phyloP scores from a whole-genome alignment of 768 basidiomycete species.

The Mycena filopes region DNA sequence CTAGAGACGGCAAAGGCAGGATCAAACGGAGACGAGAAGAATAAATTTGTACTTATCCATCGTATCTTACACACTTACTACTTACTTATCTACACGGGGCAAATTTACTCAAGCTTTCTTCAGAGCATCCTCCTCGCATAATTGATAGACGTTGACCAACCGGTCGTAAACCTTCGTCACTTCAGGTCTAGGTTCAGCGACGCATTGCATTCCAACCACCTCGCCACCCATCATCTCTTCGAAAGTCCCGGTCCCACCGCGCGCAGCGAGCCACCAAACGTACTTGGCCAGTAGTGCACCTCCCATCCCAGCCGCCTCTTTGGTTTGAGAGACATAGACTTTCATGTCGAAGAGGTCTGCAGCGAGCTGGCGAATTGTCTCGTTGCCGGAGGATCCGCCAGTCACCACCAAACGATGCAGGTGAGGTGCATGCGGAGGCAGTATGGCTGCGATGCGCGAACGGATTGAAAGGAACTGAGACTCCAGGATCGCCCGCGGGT shows the following conservation, averaged over 20 bases:
- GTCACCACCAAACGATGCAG: slow-evolving; percentile 79
- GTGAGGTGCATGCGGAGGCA: slow-evolving; percentile 64
- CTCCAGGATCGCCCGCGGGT: slow-evolving; percentile 84
- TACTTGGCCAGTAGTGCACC: slow-evolving; percentile 79
- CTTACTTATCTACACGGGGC: background rate
- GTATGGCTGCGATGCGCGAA: slow-evolving; percentile 74
- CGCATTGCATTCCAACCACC: slow-evolving; percentile 65
- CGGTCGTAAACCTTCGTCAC: slow-evolving; percentile 61
- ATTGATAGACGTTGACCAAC: slow-evolving; percentile 62
- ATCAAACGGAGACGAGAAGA: slow-evolving; percentile 57
- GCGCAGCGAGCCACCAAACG: slow-evolving; percentile 69
- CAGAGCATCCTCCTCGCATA: slow-evolving; percentile 66
- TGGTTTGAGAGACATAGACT: slow-evolving; percentile 73
- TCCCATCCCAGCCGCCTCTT: slow-evolving; percentile 78
- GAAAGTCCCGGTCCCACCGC: slow-evolving; percentile 59
- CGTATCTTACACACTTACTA: slow-evolving; percentile 14
- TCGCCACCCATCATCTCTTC: slow-evolving; percentile 71
- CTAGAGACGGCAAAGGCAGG: slow-evolving; percentile 61
- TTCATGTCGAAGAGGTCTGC: slow-evolving; percentile 85
- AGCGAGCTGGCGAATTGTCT: slow-evolving; percentile 75
- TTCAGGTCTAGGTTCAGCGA: slow-evolving; percentile 65
- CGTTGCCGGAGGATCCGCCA: slow-evolving; percentile 83
- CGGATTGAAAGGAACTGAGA: slow-evolving; percentile 87
- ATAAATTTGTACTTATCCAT: background rate
- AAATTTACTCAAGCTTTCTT: slow-evolving; percentile 27